Conservation (phyloP, 331 rosid genomes). For the Erythrophleum ivorense region DNA sequence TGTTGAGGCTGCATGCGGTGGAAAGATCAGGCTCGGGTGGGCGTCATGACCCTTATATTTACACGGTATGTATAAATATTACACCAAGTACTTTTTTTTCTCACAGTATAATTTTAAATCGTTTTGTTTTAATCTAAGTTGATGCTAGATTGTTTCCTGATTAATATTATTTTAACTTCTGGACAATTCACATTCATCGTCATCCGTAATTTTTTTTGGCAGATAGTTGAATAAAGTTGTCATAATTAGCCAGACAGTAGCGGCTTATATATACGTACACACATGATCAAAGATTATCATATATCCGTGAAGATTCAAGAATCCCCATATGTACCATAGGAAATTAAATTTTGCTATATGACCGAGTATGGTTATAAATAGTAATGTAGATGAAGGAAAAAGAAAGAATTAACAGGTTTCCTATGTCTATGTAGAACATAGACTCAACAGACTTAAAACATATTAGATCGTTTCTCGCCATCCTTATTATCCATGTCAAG, state of each 20-base stretch:
- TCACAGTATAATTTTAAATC: not conserved
- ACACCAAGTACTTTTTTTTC: not conserved
- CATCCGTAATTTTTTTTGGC: constrained; percentile 37
- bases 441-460: not conserved
- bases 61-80: constrained; percentile 57
- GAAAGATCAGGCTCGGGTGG: constrained; percentile 90
- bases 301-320: constrained; percentile 34
- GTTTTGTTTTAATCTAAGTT: not conserved
- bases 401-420: not conserved
- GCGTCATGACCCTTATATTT: constrained; percentile 82
- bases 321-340: constrained; percentile 39
- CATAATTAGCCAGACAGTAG: constrained; percentile 30
- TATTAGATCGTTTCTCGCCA: not conserved
- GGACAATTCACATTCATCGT: not conserved
- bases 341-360: constrained; percentile 43
- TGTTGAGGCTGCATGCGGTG: constrained; percentile 72
- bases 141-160: constrained; percentile 12
- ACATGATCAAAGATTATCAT: constrained; percentile 33
- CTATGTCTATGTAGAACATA: not conserved
- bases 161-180: constrained; percentile 8
- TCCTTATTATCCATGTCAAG: not conserved
- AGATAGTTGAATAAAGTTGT: constrained; percentile 50
- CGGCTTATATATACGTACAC: constrained; percentile 21
- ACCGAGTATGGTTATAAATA: constrained; percentile 24
- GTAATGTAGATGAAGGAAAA: not conserved